These are phyloP conservation scores for Auxenochlorella protothecoides DNA, from an alignment of 139 green algal genomes.

Conservation along the genomic window DNA sequence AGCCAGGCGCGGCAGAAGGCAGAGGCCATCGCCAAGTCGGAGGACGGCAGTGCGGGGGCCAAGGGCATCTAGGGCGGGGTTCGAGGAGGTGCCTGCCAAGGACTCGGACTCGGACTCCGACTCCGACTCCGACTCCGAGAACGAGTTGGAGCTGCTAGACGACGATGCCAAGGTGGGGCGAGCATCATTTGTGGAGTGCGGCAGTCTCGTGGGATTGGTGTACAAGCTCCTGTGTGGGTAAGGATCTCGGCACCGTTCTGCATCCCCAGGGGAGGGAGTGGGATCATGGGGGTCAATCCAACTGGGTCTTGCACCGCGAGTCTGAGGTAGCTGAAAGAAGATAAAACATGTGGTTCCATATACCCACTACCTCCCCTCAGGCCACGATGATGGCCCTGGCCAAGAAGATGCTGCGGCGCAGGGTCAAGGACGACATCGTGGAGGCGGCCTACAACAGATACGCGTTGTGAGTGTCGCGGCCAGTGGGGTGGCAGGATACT, in stretches of 20 bases:
- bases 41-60: constrained; percentile 28
- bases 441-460: constrained; percentile 91
- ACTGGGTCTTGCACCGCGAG: too few relatives aligned
- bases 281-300: too few relatives aligned
- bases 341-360: too few relatives aligned
- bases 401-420: constrained; percentile 64
- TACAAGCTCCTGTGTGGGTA: neutral
- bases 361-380: neutral
- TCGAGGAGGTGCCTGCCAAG: constrained; percentile 40
- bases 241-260: too few relatives aligned
- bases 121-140: constrained; percentile 27
- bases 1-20: constrained; percentile 60
- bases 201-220: neutral
- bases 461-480: constrained; percentile 35
- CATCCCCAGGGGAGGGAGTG: too few relatives aligned
- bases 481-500: neutral
- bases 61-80: constrained; percentile 21
- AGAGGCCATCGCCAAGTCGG: constrained; percentile 58
- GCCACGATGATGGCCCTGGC: constrained; percentile 74
- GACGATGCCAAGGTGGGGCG: constrained; percentile 20
- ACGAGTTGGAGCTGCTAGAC: constrained; percentile 36
- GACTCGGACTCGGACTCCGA: too few relatives aligned
- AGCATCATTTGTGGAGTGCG: neutral
- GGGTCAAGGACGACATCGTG: constrained; percentile 74
- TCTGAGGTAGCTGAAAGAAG: too few relatives aligned